These are phyloP conservation scores for Mycocentrospora acerina DNA, from an alignment of 2,329 filamentous ascomycete genomes.

Conservation along the genomic window DNA sequence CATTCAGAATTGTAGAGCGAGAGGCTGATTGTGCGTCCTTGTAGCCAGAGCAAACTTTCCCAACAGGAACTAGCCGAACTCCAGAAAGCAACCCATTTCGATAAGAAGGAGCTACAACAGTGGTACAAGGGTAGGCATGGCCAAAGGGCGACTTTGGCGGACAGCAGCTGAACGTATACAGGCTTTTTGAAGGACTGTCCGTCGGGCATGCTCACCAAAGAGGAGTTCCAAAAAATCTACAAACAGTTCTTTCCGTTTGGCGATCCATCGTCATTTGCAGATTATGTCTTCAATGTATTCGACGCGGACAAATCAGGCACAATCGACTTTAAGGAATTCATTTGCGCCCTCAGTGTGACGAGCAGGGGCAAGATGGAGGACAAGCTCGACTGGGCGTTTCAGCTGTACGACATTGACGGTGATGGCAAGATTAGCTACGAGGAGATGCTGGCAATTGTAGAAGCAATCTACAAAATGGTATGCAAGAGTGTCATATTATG, in stretches of 20 bases:
- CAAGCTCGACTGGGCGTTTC: conserved; percentile 98
- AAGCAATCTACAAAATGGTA: conserved; percentile 99
- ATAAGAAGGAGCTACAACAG: conserved; percentile 99
- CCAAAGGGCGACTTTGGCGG: background rate
- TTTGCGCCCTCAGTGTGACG: conserved; percentile 95
- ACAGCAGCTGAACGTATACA: conserved; percentile 44
- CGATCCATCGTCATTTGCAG: conserved; percentile 94
- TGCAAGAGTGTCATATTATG: conserved; percentile 1
- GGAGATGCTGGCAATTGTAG: conserved; percentile 97
- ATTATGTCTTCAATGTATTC: conserved; percentile 99
- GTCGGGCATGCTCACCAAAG: conserved; percentile 92
- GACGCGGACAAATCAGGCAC: conserved; percentile 95
- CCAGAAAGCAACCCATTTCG: conserved; percentile 96
- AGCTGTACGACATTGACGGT: conserved; percentile 98
- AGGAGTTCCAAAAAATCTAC: conserved; percentile 99
- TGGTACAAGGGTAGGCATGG: conserved; percentile 90
- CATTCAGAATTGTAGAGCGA: conserved; percentile 26
- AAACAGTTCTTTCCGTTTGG: conserved; percentile 99
- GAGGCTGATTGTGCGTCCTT: conserved; percentile 36
- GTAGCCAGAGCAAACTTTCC: conserved; percentile 96
- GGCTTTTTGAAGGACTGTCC: conserved; percentile 98
- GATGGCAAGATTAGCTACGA: conserved; percentile 99
- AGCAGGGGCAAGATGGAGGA: conserved; percentile 99
- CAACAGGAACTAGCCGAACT: conserved; percentile 94
- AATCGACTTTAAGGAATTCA: conserved; percentile 99